These are phyloP conservation scores for Phalaenopsis hybrid DNA, from an alignment of 116 monocot species.

Conservation along the genomic window DNA sequence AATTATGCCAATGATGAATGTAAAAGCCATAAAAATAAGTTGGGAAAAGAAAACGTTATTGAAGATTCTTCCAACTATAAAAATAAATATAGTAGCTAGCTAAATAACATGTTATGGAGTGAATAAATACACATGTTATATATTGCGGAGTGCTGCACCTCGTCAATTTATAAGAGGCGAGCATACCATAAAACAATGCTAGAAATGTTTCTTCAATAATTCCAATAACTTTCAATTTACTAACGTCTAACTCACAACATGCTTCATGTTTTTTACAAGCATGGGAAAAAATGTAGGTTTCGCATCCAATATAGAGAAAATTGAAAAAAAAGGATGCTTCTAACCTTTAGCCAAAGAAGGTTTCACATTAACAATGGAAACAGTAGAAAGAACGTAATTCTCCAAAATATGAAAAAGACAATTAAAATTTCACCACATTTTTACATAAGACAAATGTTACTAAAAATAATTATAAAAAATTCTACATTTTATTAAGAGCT, in stretches of 20 bases:
- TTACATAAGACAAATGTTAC: too few species aligned
- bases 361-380: neutral
- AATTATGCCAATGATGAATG: neutral
- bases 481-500: too few species aligned
- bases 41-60: neutral
- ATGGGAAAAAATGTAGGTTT: neutral
- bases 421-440: too few species aligned
- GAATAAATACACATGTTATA: neutral
- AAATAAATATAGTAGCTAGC: neutral
- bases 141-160: neutral
- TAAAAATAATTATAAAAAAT: too few species aligned
- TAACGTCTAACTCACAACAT: neutral
- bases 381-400: neutral
- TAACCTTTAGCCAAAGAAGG: neutral
- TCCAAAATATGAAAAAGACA: too few species aligned
- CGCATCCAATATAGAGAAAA: neutral
- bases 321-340: neutral
- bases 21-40: neutral
- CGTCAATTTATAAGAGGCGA: neutral
- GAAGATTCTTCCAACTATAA: neutral
- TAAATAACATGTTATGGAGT: neutral
- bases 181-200: neutral
- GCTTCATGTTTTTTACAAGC: neutral
- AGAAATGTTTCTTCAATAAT: neutral
- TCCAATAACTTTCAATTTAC: constrained; percentile 2